Base-by-base conservation (phyloP, 139 green algal species). In the Tetradesmus obliquus region DNA sequence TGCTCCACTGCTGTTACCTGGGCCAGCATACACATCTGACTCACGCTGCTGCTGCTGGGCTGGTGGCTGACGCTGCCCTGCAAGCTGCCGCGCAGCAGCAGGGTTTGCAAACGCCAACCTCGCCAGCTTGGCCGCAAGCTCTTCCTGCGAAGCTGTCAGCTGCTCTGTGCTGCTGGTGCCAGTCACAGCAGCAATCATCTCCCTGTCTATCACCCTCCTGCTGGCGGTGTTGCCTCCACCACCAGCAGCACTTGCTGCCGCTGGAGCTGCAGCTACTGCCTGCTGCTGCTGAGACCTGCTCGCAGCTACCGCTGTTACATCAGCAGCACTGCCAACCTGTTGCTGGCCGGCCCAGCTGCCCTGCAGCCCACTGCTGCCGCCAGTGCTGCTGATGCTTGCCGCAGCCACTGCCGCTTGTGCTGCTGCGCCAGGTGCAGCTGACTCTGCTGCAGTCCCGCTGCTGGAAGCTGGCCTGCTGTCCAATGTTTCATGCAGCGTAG, bases 81-180 rank as follows among this genome's bases (percentile, higher is more conserved):
- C 51, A 17, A 69, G 53, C 71, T 90, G 76, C 22, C 76, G 76
- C 0, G 71, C 71, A 53, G 71, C 71, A 72, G 86, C 69, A 19
- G 86, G 86, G 20, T 55, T 90, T 53, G 86, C 69, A 83, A 90
- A 90, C 5, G 86, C 86, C 55, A 90, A 71, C 86, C 55, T 66
- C 5, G 86, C 86, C 19, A 90, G 71, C n/a, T 90, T 90, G 1
- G 69, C 71, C 24, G 86, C 86, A 4, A 90, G 86, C 86, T 90
- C 86, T 32, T 90, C 71, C 12, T 90, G 86, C 5, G 86, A 90
- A 17, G 69, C 71, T 72, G 86, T 90, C 19, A 90, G 71, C 86
- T 83, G 71, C 69, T 90, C 71, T 69, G 51, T 69, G 71, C 20
- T 58, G 53, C 53, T 90, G 51, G 20, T 90, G 53, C 86, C 86